Percentiles rank a stretch among this genome's conserved stretches.
Conservation (phyloP, 1,284 basidiomycete species). For the Mycena sp. region DNA sequence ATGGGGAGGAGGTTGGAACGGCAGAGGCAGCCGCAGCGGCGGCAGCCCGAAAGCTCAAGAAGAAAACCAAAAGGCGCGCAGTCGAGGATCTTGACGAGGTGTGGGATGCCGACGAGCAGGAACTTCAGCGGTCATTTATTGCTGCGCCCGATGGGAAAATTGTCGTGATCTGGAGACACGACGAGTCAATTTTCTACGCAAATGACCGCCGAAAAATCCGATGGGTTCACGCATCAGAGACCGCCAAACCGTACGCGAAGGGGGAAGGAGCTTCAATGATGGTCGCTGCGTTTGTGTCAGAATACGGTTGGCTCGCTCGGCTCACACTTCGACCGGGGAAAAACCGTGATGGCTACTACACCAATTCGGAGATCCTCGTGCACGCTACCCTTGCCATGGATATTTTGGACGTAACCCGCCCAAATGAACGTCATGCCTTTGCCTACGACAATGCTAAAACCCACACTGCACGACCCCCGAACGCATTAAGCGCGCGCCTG, state of each 20-base stretch:
- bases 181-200: slow-evolving; percentile 46
- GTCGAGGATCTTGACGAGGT: background rate
- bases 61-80: too few species aligned
- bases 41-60: too few species aligned
- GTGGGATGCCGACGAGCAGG: slow-evolving; percentile 19
- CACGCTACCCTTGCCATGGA: background rate
- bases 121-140: slow-evolving; percentile 33
- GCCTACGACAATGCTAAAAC: slow-evolving; percentile 16
- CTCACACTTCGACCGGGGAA: background rate
- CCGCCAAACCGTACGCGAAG: slow-evolving; percentile 36
- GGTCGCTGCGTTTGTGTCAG: slow-evolving; percentile 41
- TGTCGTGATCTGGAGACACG: slow-evolving; percentile 35
- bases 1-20: too few species aligned
- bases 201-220: slow-evolving; percentile 35
- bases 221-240: slow-evolving; percentile 35
- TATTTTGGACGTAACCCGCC: background rate
- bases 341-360: background rate
- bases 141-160: slow-evolving; percentile 20
- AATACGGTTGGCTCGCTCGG: slow-evolving; percentile 32
- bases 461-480: background rate
- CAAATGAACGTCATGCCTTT: too few species aligned
- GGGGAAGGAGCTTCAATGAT: slow-evolving; percentile 42
- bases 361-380: background rate
- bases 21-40: too few species aligned
- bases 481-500: background rate